Evolutionary conservation across 2,329 filamentous ascomycete species (phyloP).

Genomic region (Incumbomyces lentus): DNA sequence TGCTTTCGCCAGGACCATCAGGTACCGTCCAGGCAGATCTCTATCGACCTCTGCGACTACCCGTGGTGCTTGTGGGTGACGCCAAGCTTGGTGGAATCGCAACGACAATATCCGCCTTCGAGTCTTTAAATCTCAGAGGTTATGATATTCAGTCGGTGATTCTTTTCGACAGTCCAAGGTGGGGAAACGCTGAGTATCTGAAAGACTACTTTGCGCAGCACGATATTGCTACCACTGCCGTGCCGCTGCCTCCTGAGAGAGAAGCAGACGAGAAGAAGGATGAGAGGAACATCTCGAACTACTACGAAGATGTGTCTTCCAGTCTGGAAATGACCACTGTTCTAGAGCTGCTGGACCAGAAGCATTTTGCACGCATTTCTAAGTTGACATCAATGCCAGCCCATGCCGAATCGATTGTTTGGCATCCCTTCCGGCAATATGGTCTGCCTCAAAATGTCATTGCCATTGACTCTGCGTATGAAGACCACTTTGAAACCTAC

Average conservation of each 20-base stretch:
- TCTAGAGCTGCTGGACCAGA: constrained; percentile 41
- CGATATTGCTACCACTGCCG: constrained; percentile 45
- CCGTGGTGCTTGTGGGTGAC: constrained; percentile 65
- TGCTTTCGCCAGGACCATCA: constrained; percentile 67
- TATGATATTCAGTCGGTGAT: constrained; percentile 64
- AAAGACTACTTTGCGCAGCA: constrained; percentile 54
- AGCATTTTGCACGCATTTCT: constrained; percentile 47
- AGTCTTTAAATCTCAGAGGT: constrained; percentile 65
- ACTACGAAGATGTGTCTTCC: constrained; percentile 47
- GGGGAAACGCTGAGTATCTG: constrained; percentile 60
- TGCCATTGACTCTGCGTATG: constrained; percentile 69
- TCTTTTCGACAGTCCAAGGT: constrained; percentile 56
- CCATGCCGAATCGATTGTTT: constrained; percentile 56
- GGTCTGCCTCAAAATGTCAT: constrained; percentile 54
- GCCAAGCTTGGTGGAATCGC: constrained; percentile 68
- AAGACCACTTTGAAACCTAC: constrained; percentile 64
- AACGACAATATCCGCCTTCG: constrained; percentile 67
- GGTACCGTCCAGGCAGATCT: constrained; percentile 68
- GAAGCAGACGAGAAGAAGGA: constrained; percentile 38
- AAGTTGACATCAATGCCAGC: constrained; percentile 51
- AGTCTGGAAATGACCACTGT: constrained; percentile 34
- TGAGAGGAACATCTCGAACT: constrained; percentile 47
- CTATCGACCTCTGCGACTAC: constrained; percentile 63
- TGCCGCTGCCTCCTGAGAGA: constrained; percentile 50
- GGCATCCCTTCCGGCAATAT: constrained; percentile 85